Conservation (phyloP, 805 yeast genomes). For the Scheffersomyces amazonensis region DNA sequence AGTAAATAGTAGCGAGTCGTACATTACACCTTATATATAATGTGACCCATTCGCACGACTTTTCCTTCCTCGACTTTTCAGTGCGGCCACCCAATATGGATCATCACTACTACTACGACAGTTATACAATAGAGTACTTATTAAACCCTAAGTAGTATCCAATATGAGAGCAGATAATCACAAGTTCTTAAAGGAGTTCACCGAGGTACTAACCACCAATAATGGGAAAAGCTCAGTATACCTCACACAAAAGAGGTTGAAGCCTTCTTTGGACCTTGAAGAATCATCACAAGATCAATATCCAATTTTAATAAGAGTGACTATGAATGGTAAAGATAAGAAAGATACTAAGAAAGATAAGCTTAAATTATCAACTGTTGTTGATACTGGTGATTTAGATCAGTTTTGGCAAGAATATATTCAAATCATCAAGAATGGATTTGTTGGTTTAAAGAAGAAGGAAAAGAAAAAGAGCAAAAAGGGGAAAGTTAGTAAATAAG, state of each 20-base stretch:
- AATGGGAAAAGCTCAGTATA: constrained; percentile 52
- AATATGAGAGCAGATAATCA: constrained; percentile 23
- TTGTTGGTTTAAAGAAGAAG: constrained; percentile 76
- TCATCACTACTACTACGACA: no score
- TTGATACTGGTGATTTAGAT: constrained; percentile 58
- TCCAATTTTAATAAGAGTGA: constrained; percentile 66
- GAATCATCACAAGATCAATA: constrained; percentile 35
- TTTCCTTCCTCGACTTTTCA: no score
- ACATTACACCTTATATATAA: no score
- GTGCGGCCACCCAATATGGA: no score
- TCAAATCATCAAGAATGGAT: constrained; percentile 64
- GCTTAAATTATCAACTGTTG: constrained; percentile 70
- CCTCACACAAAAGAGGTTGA: constrained; percentile 55
- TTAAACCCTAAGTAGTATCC: no score
- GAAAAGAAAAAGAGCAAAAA: constrained; percentile 72
- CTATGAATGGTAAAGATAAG: constrained; percentile 46
- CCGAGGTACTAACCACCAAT: constrained; percentile 20
- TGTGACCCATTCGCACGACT: no score
- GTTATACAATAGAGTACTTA: no score
- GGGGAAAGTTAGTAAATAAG: constrained; percentile 32
- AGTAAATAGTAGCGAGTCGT: no score
- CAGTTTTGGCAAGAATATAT: constrained; percentile 77
- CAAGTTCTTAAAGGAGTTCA: constrained; percentile 26
- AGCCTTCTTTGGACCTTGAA: constrained; percentile 23
- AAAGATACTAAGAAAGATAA: constrained; percentile 41